phyloP scores from a whole-genome alignment of 164 flowering plant genomes.

The Chimonanthus salicifolius region DNA sequence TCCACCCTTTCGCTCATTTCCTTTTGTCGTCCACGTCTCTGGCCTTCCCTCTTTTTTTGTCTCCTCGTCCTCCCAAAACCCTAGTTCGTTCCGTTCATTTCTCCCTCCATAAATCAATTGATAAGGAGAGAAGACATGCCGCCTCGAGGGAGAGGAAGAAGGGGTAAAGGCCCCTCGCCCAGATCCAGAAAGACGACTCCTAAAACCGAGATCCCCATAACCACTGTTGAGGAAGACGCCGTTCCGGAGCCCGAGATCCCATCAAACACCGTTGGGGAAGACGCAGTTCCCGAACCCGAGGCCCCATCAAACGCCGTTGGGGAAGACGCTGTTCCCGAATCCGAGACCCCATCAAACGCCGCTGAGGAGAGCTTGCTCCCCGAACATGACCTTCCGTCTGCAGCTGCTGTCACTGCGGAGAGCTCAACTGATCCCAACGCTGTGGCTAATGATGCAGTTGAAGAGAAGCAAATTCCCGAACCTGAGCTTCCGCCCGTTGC shows the following conservation, averaged over 20 bases:
- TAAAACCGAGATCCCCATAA: not conserved
- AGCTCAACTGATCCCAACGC: not conserved
- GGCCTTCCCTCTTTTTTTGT: not conserved
- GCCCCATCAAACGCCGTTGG: not conserved
- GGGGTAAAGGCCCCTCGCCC: not conserved
- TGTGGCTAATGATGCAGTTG: not conserved
- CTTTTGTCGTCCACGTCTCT: not conserved
- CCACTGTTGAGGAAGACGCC: not conserved
- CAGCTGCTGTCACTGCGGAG: not conserved
- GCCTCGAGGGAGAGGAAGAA: slow-evolving; percentile 3
- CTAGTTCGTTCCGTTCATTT: not conserved
- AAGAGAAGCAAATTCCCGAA: not conserved
- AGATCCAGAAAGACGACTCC: not conserved
- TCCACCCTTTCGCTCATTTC: not conserved
- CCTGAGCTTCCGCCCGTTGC: not conserved
- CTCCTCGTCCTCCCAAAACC: not conserved
- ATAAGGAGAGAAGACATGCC: not conserved
- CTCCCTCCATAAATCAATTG: not conserved
- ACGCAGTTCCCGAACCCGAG: not conserved
- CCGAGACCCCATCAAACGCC: not conserved
- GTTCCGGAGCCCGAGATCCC: not conserved
- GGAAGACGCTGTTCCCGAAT: not conserved
- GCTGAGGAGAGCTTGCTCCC: not conserved
- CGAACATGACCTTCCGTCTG: not conserved
- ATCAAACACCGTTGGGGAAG: not conserved